Evolutionary conservation across 163 green algal species (phyloP).

Genomic region (Prototheca wickerhamii): DNA sequence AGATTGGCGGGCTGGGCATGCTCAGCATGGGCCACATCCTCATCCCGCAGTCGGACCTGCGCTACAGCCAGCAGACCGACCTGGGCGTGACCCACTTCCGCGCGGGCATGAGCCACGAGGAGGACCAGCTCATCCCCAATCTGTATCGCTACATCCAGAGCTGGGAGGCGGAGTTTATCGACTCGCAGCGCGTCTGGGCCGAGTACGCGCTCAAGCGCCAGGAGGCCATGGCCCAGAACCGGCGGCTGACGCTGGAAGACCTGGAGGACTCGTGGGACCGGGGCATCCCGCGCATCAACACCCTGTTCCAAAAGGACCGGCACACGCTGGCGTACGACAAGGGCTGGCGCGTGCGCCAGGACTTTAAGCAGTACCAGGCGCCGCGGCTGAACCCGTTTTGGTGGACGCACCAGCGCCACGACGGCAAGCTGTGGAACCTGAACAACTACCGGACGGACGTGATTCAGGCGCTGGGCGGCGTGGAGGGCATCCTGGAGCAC

Average conservation of each 20-base stretch:
- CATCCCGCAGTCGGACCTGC: slow-evolving; percentile 97
- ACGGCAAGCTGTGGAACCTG: slow-evolving; percentile 99
- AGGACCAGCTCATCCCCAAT: slow-evolving; percentile 99
- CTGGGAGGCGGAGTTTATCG: slow-evolving; percentile 97
- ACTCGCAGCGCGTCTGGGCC: slow-evolving; percentile 96
- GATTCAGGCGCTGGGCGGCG: slow-evolving; percentile 84
- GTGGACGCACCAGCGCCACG: slow-evolving; percentile 99
- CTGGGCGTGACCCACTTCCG: slow-evolving; percentile 98
- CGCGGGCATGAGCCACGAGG: slow-evolving; percentile 93
- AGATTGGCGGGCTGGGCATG: slow-evolving; percentile 99
- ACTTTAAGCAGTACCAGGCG: slow-evolving; percentile 96
- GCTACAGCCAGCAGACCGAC: slow-evolving; percentile 98
- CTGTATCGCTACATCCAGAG: slow-evolving; percentile 95
- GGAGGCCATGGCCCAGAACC: slow-evolving; percentile 86
- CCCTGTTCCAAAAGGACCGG: slow-evolving; percentile 99
- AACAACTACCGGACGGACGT: slow-evolving; percentile 98
- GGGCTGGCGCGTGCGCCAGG: slow-evolving; percentile 95
- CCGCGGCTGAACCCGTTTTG: slow-evolving; percentile 92
- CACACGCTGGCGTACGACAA: slow-evolving; percentile 99
- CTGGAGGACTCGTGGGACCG: slow-evolving; percentile 97
- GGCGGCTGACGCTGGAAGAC: slow-evolving; percentile 91
- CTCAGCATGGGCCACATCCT: slow-evolving; percentile 99
- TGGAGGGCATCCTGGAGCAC: slow-evolving; percentile 99
- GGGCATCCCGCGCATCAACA: slow-evolving; percentile 99
- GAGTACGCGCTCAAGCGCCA: slow-evolving; percentile 99